A percentile compares a stretch with the other conserved stretches of the same genome.
Conservation (phyloP, 1,139 yeast species). For the Arxiozyma heterogenica region DNA sequence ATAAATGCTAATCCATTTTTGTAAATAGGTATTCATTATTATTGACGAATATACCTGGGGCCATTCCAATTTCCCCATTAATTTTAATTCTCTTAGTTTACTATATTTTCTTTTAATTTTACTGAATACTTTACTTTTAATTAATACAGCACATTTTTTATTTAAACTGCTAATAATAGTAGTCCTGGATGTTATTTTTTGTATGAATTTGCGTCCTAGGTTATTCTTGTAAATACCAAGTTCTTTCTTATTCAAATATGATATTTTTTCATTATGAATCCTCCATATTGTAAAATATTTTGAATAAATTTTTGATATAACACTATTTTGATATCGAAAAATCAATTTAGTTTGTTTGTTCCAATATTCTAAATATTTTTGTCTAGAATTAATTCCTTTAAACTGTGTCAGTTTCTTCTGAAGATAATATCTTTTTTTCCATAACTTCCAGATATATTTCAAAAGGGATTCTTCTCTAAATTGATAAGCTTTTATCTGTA, state of each 20-base stretch:
- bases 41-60: not conserved
- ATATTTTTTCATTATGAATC: not conserved
- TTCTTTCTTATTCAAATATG: not conserved
- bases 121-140: too few relatives aligned
- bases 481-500: constrained; percentile 8
- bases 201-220: not conserved
- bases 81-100: too few relatives aligned
- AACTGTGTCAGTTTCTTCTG: not conserved
- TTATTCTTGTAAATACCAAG: too few relatives aligned
- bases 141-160: too few relatives aligned
- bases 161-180: not conserved
- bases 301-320: not conserved
- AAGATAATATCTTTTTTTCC: constrained; percentile 3
- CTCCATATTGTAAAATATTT: not conserved
- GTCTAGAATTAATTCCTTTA: not conserved
- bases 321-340: not conserved
- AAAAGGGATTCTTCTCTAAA: constrained; percentile 4
- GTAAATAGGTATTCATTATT: not conserved
- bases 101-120: not conserved
- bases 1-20: not conserved
- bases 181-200: not conserved
- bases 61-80: not conserved
- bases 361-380: not conserved
- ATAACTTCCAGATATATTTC: constrained; percentile 1
- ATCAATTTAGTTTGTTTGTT: not conserved